These are phyloP conservation scores for Aureobasidium melanogenum DNA, from an alignment of 2,329 filamentous ascomycete genomes.

Conservation along the genomic window DNA sequence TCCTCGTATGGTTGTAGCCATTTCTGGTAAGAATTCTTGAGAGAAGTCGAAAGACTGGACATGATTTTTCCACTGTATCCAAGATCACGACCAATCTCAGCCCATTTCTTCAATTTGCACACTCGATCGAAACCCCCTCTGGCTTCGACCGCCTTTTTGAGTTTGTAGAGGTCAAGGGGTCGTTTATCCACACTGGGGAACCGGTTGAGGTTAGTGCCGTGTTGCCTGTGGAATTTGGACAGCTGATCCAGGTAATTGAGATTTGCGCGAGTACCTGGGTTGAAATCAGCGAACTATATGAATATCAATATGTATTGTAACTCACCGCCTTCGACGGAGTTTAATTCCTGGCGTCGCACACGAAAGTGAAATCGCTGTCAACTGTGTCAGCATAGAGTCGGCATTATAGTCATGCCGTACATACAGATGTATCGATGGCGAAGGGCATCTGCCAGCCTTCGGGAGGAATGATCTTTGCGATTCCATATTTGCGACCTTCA, in stretches of 20 bases:
- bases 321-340: slow-evolving; percentile 93
- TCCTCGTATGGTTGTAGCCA: slow-evolving; percentile 97
- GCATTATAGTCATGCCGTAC: slow-evolving; percentile 19
- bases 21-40: slow-evolving; percentile 96
- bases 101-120: slow-evolving; percentile 98
- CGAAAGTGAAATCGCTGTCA: slow-evolving; percentile 87
- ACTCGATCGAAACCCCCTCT: slow-evolving; percentile 93
- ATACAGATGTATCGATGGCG: slow-evolving; percentile 92
- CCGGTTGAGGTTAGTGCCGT: slow-evolving; percentile 86
- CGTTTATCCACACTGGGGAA: slow-evolving; percentile 97
- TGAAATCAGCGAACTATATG: slow-evolving; percentile 20
- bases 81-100: slow-evolving; percentile 90
- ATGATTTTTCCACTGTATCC: slow-evolving; percentile 99
- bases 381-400: slow-evolving; percentile 23
- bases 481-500: slow-evolving; percentile 78
- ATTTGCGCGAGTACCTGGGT: slow-evolving; percentile 79
- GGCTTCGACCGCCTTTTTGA: slow-evolving; percentile 94
- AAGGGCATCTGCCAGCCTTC: slow-evolving; percentile 91
- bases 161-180: slow-evolving; percentile 84
- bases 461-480: slow-evolving; percentile 92
- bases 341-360: slow-evolving; percentile 91
- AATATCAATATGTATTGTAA: not conserved
- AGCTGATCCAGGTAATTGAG: slow-evolving; percentile 93
- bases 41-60: slow-evolving; percentile 92
- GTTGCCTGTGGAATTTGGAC: slow-evolving; percentile 92